Percentiles rank a stretch among this genome's conserved stretches.
Evolutionary conservation across 352 stramenopile species (phyloP).

Genomic region (Phytophthora tubulina): DNA sequence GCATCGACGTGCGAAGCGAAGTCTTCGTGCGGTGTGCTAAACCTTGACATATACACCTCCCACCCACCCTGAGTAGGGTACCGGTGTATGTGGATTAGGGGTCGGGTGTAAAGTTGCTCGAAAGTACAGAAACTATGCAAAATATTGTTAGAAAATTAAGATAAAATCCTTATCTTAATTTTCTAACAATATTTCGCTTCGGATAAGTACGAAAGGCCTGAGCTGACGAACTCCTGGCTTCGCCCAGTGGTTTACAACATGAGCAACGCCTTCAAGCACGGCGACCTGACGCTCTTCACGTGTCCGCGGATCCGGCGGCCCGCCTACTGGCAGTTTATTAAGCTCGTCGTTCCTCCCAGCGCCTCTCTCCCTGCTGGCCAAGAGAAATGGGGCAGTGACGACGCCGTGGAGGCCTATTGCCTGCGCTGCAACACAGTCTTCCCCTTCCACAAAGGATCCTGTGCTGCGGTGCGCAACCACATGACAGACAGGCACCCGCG

Average conservation of each 20-base stretch:
- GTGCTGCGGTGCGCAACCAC: slow-evolving; percentile 17
- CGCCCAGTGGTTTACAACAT: slow-evolving; percentile 22
- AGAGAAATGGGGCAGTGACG: slow-evolving; percentile 6
- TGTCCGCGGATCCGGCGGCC: slow-evolving; percentile 62
- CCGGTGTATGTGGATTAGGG: too few species aligned
- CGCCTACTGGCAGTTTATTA: slow-evolving; percentile 77
- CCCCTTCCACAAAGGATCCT: slow-evolving; percentile 7
- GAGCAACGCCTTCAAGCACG: slow-evolving; percentile 63
- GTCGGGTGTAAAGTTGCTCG: too few species aligned
- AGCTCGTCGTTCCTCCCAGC: slow-evolving; percentile 53
- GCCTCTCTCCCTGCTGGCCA: background rate
- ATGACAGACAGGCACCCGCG: slow-evolving; percentile 6
- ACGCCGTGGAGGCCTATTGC: slow-evolving; percentile 12
- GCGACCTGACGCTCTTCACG: slow-evolving; percentile 63
- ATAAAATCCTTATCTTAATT: too few species aligned
- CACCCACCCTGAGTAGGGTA: too few species aligned
- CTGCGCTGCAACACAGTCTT: slow-evolving; percentile 9
- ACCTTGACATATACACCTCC: too few species aligned
- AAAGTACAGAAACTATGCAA: too few species aligned
- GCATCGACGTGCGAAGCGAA: too few species aligned
- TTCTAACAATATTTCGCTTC: too few species aligned
- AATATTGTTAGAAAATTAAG: too few species aligned
- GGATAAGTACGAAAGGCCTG: too few species aligned
- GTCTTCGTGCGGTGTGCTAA: too few species aligned
- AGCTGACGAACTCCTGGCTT: too few species aligned